Conservation (phyloP, 2,329 filamentous ascomycete species). For the Sporothrix variecibatus region DNA sequence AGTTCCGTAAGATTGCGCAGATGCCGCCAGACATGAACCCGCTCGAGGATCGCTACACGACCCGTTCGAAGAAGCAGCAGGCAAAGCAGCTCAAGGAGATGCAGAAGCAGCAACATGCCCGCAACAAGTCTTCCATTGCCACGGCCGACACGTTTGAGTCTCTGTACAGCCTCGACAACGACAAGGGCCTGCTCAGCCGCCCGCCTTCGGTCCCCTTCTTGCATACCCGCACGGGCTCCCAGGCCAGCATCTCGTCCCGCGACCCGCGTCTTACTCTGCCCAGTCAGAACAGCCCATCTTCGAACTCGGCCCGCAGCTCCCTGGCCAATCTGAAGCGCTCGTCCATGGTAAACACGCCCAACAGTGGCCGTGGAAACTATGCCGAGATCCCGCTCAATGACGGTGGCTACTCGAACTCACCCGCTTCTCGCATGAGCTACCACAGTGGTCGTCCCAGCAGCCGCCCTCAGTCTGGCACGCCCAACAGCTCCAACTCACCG, state of each 20-base stretch:
- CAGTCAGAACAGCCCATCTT: constrained; percentile 50
- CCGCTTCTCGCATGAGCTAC: constrained; percentile 13
- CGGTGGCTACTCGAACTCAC: constrained; percentile 34
- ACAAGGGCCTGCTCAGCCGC: constrained; percentile 47
- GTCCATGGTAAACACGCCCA: constrained; percentile 40
- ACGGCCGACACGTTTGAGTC: constrained; percentile 44
- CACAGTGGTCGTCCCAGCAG: constrained; percentile 20
- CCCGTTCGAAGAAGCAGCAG: constrained; percentile 47
- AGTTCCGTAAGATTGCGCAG: constrained; percentile 78
- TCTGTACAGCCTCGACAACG: constrained; percentile 54
- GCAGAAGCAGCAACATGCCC: constrained; percentile 59
- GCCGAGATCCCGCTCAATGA: constrained; percentile 52
- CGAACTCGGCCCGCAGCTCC: constrained; percentile 47
- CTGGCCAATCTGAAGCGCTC: constrained; percentile 45
- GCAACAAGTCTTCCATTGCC: constrained; percentile 64
- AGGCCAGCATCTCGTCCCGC: constrained; percentile 48
- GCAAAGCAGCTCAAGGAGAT: constrained; percentile 13
- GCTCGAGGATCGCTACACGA: constrained; percentile 80
- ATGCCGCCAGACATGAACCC: constrained; percentile 96
- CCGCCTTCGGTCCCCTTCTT: constrained; percentile 72
- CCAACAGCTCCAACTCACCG: constrained; percentile 4
- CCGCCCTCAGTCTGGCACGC: constrained; percentile 4
- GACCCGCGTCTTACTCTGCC: constrained; percentile 59
- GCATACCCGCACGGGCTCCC: constrained; percentile 70
- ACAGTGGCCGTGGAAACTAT: constrained; percentile 49